A percentile compares a stretch with the other conserved stretches of the same genome.
These are phyloP conservation scores for Bipolaris oryzae DNA, from an alignment of 2,329 filamentous ascomycete genomes.

Conservation along the genomic window DNA sequence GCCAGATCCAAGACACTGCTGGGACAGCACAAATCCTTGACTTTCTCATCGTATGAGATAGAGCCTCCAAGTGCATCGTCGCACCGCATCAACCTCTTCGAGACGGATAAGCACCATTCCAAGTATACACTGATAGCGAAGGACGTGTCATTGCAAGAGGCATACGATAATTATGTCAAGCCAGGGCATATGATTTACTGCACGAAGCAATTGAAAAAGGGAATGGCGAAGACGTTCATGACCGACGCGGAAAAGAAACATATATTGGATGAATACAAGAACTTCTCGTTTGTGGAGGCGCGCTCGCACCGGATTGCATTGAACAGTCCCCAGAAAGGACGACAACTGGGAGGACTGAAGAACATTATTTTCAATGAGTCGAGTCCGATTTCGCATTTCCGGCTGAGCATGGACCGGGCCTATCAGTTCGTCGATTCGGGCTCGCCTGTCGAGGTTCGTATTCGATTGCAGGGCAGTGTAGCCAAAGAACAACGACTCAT, in stretches of 20 bases:
- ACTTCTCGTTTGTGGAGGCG: conserved; percentile 20
- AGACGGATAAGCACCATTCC: conserved; percentile 2
- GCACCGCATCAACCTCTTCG: conserved; percentile 29
- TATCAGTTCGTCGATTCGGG: conserved; percentile 32
- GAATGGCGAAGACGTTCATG: conserved; percentile 2
- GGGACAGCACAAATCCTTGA: conserved; percentile 36
- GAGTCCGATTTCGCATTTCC: conserved; percentile 16
- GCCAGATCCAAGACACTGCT: conserved; percentile 30
- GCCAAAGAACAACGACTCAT: conserved; percentile 11
- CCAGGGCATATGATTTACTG: conserved; percentile 31
- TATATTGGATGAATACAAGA: background rate
- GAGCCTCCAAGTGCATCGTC: conserved; percentile 13
- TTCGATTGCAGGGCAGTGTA: conserved; percentile 12
- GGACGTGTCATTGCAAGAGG: conserved; percentile 26
- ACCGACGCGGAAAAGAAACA: conserved; percentile 4
- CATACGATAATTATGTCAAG: conserved; percentile 25
- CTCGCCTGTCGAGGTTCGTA: conserved; percentile 32
- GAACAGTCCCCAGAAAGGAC: conserved; percentile 1
- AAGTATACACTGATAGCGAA: conserved; percentile 11
- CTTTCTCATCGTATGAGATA: conserved; percentile 20
- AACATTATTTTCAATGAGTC: conserved; percentile 22
- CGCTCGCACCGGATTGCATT: conserved; percentile 1
- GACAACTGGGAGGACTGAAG: conserved; percentile 24
- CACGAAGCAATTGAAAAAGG: conserved; percentile 6
- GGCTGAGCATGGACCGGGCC: conserved; percentile 25